Percentiles rank a stretch among this genome's conserved stretches.
These are phyloP conservation scores for Phytophthora aleatoria DNA, from an alignment of 352 stramenopile genomes.

Conservation along the genomic window DNA sequence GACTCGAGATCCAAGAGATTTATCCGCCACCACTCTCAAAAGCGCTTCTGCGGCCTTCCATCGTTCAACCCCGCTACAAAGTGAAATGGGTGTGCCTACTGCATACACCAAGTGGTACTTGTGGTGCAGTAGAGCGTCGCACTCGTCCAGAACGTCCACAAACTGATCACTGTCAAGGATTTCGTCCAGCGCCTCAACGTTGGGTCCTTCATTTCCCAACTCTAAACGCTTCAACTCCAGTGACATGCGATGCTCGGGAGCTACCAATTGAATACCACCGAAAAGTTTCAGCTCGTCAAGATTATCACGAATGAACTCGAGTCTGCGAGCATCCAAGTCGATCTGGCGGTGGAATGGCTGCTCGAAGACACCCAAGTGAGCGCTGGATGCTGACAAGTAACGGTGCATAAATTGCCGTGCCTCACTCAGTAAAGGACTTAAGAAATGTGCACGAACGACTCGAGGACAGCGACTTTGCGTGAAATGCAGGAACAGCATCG, in stretches of 20 bases:
- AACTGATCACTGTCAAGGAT: constrained; percentile 58
- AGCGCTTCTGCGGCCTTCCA: constrained; percentile 61
- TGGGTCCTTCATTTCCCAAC: neutral
- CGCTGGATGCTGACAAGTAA: constrained; percentile 51
- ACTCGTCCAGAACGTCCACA: constrained; percentile 89
- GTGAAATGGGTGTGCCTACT: constrained; percentile 46
- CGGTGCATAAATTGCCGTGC: constrained; percentile 70
- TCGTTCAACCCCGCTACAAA: constrained; percentile 55
- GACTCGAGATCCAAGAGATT: constrained; percentile 16
- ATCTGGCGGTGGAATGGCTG: constrained; percentile 72
- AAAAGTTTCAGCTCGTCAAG: constrained; percentile 42
- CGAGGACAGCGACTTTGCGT: constrained; percentile 17
- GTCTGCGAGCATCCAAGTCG: constrained; percentile 30
- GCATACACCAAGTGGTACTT: constrained; percentile 91
- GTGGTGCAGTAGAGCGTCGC: constrained; percentile 87
- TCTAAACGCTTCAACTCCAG: constrained; percentile 81
- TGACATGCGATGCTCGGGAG: constrained; percentile 88
- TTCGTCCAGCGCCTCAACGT: constrained; percentile 27
- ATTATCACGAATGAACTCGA: constrained; percentile 40
- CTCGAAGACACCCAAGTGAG: constrained; percentile 53
- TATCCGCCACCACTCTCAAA: constrained; percentile 34
- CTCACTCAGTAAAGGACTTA: constrained; percentile 67
- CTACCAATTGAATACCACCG: constrained; percentile 69
- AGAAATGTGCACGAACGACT: constrained; percentile 70
- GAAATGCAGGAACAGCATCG: constrained; percentile 88